Base-by-base conservation (phyloP, 1,284 basidiomycete species). In the Apiotrichum gamsii region DNA sequence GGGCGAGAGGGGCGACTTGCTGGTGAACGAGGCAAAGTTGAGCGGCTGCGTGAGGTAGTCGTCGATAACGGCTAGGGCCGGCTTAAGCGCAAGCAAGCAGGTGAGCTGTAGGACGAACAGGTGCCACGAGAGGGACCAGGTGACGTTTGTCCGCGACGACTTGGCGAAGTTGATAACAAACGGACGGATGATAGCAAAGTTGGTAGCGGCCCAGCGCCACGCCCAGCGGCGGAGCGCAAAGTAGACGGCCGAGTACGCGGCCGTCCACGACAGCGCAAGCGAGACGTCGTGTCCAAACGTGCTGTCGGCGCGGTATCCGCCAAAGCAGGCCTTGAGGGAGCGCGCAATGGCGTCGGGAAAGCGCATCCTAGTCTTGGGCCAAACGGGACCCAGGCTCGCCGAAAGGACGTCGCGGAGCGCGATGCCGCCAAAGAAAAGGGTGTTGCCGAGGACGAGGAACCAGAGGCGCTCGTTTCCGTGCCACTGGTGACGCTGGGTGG, bases 401-500 rank as follows among this genome's bases (percentile, higher is more conserved):
- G 32, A 34, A 5, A 64, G 31, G 0, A 67, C 45, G 39, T 70
- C 68, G 14, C 55, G 48, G 5, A 57, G n/a, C 3, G 52, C 65
- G 8, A 63, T 41, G 5, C 43, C 5, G n/a, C 58, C 30, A 31
- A 58, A 54, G 39, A 67, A 56, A 15, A 48, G 16, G 3, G 49
- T 33, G 43, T 61, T 63, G 21, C 62, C 65, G 1, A 53, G 32
- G 15, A 64, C 39, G 24, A 72, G 60, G 50, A 70, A 67, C 28
- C 69, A 53, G 24, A 67, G 56, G 3, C 66, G 58, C 51, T 72
- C 70, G 43, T 72, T 72, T 8, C 66, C 50, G 44, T 70, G 67
- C 52, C 59, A 64, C 4, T 59, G 66, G 46, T 70, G 59, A 8
- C 67, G 65, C 55, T 48, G 43, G 3, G 64, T 58, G 14, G 59